A percentile compares a stretch with the other conserved stretches of the same genome.
These are phyloP conservation scores for Ceratobasidium sp. DNA, from an alignment of 1,284 basidiomycete species.

Conservation along the genomic window DNA sequence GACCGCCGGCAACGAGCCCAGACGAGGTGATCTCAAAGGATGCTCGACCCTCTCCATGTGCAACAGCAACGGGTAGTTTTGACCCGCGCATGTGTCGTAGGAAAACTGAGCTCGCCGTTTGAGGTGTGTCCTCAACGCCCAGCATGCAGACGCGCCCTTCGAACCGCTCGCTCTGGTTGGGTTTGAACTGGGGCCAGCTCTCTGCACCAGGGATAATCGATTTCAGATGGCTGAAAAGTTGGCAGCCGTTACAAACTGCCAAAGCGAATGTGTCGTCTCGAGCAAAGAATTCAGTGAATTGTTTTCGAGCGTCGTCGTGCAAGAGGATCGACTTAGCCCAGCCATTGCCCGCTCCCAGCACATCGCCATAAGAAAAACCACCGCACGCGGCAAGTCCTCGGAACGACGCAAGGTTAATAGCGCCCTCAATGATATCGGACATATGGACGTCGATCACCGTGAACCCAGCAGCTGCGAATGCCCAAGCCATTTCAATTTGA, in stretches of 20 bases:
- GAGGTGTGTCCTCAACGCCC: slow-evolving; percentile 70
- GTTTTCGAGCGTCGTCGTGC: slow-evolving; percentile 74
- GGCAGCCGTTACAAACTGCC: slow-evolving; percentile 98
- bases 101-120: slow-evolving; percentile 79
- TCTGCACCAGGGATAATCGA: slow-evolving; percentile 89
- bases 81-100: slow-evolving; percentile 89
- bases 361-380: slow-evolving; percentile 99
- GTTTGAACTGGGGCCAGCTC: slow-evolving; percentile 91
- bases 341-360: slow-evolving; percentile 95
- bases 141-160: slow-evolving; percentile 89
- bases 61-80: slow-evolving; percentile 90
- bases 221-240: slow-evolving; percentile 90
- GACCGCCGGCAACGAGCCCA: slow-evolving; percentile 61
- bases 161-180: slow-evolving; percentile 89
- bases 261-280: slow-evolving; percentile 86
- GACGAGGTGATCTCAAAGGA: slow-evolving; percentile 68
- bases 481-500: slow-evolving; percentile 98
- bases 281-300: slow-evolving; percentile 86
- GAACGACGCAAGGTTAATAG: slow-evolving; percentile 73
- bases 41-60: slow-evolving; percentile 94
- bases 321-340: slow-evolving; percentile 96
- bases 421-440: slow-evolving; percentile 90
- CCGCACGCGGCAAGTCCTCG: slow-evolving; percentile 94
- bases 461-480: slow-evolving; percentile 93
- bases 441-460: slow-evolving; percentile 97